A percentile compares a stretch with the other conserved stretches of the same genome.
Evolutionary conservation across 495 filamentous ascomycete genomes (phyloP).

Genomic region (Lasiosphaeria hispida): DNA sequence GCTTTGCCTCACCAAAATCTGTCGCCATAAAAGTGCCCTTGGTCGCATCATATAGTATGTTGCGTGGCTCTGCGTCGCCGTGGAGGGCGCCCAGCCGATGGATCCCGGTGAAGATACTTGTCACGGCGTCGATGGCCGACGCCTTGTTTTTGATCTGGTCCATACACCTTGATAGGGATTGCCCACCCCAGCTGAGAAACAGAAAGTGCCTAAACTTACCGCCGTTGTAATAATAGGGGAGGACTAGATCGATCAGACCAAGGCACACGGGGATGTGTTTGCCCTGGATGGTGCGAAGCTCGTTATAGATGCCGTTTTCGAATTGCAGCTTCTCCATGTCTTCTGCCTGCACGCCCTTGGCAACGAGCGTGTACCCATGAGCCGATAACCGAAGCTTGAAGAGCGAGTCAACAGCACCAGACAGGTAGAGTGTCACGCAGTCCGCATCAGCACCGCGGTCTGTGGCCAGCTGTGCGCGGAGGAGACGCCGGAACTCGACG

Average conservation of each 20-base stretch:
- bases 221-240: constrained; percentile 30
- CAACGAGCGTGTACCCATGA: constrained; percentile 49
- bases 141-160: constrained; percentile 7
- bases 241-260: constrained; percentile 30
- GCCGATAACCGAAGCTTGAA: constrained; percentile 45
- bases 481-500: constrained; percentile 25
- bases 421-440: constrained; percentile 38
- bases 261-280: constrained; percentile 37
- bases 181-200: constrained; percentile 34
- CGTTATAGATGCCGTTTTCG: constrained; percentile 35
- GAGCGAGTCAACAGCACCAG: constrained; percentile 39
- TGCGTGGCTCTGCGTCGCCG: constrained; percentile 23
- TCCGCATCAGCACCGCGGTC: constrained; percentile 19
- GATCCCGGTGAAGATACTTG: constrained; percentile 11
- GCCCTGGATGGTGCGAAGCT: constrained; percentile 35
- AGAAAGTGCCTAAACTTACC: constrained; percentile 33
- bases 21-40: constrained; percentile 20
- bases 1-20: no score
- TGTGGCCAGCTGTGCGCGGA: constrained; percentile 21
- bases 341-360: constrained; percentile 36
- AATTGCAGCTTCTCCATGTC: constrained; percentile 25
- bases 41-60: constrained; percentile 28
- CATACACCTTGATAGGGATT: constrained; percentile 16
- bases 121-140: constrained; percentile 6
- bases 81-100: constrained; percentile 25